These are phyloP conservation scores for Monosporascus sp. DNA, from an alignment of 2,329 filamentous ascomycete genomes.

Conservation along the genomic window DNA sequence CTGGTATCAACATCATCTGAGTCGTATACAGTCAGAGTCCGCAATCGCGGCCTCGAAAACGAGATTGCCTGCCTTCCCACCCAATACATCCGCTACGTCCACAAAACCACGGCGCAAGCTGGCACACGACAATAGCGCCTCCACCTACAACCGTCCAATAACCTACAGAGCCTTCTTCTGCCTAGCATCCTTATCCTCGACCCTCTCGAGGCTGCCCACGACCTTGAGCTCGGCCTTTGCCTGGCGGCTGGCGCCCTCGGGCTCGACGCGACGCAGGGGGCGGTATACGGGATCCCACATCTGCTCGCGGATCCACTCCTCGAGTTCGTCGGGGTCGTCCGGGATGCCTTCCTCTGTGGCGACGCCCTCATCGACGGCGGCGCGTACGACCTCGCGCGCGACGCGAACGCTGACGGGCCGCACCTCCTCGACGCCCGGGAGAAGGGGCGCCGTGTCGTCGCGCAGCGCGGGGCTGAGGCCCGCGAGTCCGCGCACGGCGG, in stretches of 20 bases:
- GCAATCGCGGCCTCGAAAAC: too few relatives aligned
- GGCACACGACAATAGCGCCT: background rate
- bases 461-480: conserved; percentile 63
- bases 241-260: conserved; percentile 45
- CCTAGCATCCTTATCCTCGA: conserved; percentile 6
- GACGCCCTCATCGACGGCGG: conserved; percentile 64
- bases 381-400: conserved; percentile 67
- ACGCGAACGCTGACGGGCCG: conserved; percentile 73
- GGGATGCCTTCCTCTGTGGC: conserved; percentile 64
- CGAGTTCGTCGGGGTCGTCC: conserved; percentile 44
- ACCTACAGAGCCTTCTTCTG: conserved; percentile 1
- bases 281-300: conserved; percentile 75
- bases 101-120: background rate
- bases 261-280: conserved; percentile 52
- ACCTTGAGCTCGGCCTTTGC: conserved; percentile 55
- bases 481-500: conserved; percentile 69
- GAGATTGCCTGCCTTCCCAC: too few relatives aligned
- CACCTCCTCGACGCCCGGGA: conserved; percentile 73
- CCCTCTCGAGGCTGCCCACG: conserved; percentile 32
- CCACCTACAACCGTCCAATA: background rate
- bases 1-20: too few relatives aligned
- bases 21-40: too few relatives aligned
- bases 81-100: background rate
- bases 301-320: conserved; percentile 70
- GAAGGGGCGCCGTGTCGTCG: conserved; percentile 58